Evolutionary conservation across 2,329 filamentous ascomycete genomes (phyloP).

Genomic region (Cytospora paraplurivora): DNA sequence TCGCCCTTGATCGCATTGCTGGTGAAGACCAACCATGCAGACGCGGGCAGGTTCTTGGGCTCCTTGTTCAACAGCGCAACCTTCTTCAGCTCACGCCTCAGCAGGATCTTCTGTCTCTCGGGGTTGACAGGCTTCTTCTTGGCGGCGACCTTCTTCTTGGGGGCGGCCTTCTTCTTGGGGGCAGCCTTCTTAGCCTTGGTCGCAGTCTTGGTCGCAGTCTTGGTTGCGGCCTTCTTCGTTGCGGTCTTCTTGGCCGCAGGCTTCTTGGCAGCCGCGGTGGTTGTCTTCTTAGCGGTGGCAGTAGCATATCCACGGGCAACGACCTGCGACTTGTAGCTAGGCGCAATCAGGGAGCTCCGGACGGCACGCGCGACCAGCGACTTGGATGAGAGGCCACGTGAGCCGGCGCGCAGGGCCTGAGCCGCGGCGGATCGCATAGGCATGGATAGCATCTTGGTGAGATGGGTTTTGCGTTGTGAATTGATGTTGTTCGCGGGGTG

Average conservation of each 20-base stretch:
- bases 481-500: conserved; percentile 11
- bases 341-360: conserved; percentile 22
- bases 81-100: conserved; percentile 43
- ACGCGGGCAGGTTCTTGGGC: conserved; percentile 39
- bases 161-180: conserved; percentile 27
- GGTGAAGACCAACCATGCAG: conserved; percentile 44
- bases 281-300: conserved; percentile 23
- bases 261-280: conserved; percentile 32
- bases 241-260: conserved; percentile 30
- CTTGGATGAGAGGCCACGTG: conserved; percentile 17
- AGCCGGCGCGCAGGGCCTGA: conserved; percentile 24
- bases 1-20: conserved; percentile 36
- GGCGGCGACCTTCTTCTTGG: conserved; percentile 29
- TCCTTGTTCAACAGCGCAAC: conserved; percentile 44
- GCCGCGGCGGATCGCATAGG: conserved; percentile 19
- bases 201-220: conserved; percentile 23
- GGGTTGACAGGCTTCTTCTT: conserved; percentile 41
- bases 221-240: conserved; percentile 30
- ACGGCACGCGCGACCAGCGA: conserved; percentile 23
- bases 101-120: conserved; percentile 42
- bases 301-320: conserved; percentile 30
- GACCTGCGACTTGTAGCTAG: conserved; percentile 23
- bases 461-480: neutral
- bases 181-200: conserved; percentile 33
- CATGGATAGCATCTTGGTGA: conserved; percentile 18